phyloP scores from a whole-genome alignment of 23 red algal genomes.

The Gracilaria gracilis region DNA sequence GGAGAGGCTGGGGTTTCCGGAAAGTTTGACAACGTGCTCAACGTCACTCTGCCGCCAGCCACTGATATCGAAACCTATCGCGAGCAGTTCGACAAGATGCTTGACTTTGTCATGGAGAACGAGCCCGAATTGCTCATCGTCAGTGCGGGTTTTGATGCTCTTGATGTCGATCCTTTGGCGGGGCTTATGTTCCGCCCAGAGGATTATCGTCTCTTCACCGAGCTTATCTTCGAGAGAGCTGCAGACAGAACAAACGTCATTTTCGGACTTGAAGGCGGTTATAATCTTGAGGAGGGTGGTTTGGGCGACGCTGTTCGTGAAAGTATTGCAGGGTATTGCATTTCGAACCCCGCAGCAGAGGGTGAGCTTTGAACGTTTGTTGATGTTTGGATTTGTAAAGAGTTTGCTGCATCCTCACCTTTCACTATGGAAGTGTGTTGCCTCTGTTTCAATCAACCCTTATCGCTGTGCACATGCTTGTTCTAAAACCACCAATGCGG shows the following conservation, averaged over 20 bases:
- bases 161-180: conserved; percentile 89
- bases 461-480: neutral
- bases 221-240: conserved; percentile 53
- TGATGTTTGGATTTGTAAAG: neutral
- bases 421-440: neutral
- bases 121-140: conserved; percentile 86
- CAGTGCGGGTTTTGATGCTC: conserved; percentile 93
- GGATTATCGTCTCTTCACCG: conserved; percentile 86
- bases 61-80: conserved; percentile 63
- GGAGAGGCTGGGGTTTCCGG: conserved; percentile 68
- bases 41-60: conserved; percentile 72
- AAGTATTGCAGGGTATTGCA: conserved; percentile 51
- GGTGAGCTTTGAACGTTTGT: neutral
- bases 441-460: neutral
- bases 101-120: conserved; percentile 52
- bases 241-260: conserved; percentile 68
- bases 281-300: conserved; percentile 71
- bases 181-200: conserved; percentile 73
- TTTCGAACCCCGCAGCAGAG: neutral
- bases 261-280: conserved; percentile 97
- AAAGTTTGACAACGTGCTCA: conserved; percentile 77
- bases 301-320: conserved; percentile 49
- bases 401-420: no score
- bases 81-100: conserved; percentile 71
- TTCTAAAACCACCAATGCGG: neutral